Conservation (phyloP, 768 basidiomycete genomes). For the Xerocomellus amylosporus region DNA sequence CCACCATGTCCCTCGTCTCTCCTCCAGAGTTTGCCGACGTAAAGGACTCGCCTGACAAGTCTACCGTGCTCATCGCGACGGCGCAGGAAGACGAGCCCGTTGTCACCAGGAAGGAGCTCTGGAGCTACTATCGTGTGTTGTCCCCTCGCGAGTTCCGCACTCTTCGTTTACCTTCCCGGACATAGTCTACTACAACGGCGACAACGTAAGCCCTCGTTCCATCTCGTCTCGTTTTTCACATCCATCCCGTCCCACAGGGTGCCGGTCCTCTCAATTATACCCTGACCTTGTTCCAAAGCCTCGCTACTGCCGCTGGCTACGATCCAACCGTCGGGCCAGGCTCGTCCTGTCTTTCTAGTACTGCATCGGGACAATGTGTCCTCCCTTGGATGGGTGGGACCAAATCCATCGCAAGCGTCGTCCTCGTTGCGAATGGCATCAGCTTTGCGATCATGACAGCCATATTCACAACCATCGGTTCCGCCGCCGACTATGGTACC, state of each 20-base stretch:
- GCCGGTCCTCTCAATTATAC: slow-evolving; percentile 68
- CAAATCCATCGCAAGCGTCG: slow-evolving; percentile 70
- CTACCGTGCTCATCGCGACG: slow-evolving; percentile 37
- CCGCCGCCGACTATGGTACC: slow-evolving; percentile 34
- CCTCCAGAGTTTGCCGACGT: slow-evolving; percentile 7
- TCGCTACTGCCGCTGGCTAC: slow-evolving; percentile 69
- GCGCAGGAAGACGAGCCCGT: slow-evolving; percentile 57
- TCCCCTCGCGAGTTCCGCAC: not conserved
- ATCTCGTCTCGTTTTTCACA: not conserved
- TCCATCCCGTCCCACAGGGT: slow-evolving; percentile 40
- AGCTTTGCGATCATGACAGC: slow-evolving; percentile 79
- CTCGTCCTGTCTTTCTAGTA: slow-evolving; percentile 57
- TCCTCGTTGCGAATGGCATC: slow-evolving; percentile 73
- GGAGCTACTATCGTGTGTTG: slow-evolving; percentile 69
- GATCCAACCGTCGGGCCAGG: slow-evolving; percentile 70
- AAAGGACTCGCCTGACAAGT: slow-evolving; percentile 14
- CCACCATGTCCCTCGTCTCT: slow-evolving; percentile 13
- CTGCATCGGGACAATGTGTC: slow-evolving; percentile 70
- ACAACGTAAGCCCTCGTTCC: slow-evolving; percentile 50
- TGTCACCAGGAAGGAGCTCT: slow-evolving; percentile 70
- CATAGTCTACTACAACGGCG: slow-evolving; percentile 78
- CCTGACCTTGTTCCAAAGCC: slow-evolving; percentile 70
- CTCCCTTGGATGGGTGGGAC: slow-evolving; percentile 74
- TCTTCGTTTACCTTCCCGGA: not conserved
- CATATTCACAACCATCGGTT: slow-evolving; percentile 76